These are phyloP conservation scores for Exsudoporus frostii DNA, from an alignment of 768 basidiomycete species.

Conservation along the genomic window DNA sequence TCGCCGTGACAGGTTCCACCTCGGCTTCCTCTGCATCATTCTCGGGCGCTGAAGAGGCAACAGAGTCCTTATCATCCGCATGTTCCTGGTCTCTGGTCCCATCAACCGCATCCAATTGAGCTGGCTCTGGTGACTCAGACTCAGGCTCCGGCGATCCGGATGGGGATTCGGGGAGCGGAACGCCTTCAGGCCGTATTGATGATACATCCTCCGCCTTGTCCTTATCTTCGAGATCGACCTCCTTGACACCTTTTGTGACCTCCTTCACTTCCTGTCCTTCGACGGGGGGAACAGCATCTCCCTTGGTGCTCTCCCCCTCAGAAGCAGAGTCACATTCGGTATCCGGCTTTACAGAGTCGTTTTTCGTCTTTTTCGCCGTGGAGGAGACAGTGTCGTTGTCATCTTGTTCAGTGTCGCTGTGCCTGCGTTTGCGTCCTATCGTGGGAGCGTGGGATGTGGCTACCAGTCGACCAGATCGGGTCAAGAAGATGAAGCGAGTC, in stretches of 20 bases:
- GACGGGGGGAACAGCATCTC: conserved; percentile 17
- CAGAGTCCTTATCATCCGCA: conserved; percentile 18
- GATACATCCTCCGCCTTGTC: conserved; percentile 9
- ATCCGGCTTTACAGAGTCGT: conserved; percentile 24
- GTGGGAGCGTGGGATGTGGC: conserved; percentile 75
- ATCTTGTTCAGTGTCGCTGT: conserved; percentile 45
- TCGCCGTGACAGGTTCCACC: not conserved
- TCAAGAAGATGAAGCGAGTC: conserved; percentile 11
- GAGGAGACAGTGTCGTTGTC: conserved; percentile 32
- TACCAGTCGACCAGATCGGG: conserved; percentile 24
- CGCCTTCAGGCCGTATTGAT: conserved; percentile 28
- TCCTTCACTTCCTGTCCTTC: conserved; percentile 57
- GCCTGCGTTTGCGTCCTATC: conserved; percentile 62
- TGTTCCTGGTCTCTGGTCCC: conserved; percentile 12
- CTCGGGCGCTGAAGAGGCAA: conserved; percentile 21
- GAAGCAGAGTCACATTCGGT: conserved; percentile 23
- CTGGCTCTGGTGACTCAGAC: conserved; percentile 2
- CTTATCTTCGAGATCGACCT: conserved; percentile 57
- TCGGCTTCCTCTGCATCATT: conserved; percentile 4
- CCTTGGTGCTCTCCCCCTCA: conserved; percentile 12
- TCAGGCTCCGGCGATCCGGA: conserved; percentile 23
- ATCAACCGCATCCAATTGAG: conserved; percentile 2
- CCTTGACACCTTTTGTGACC: conserved; percentile 66
- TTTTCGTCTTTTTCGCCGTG: conserved; percentile 34
- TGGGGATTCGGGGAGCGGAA: conserved; percentile 40